phyloP scores from a whole-genome alignment of 176 grass and related monocot species.

The Carex littledalei region DNA sequence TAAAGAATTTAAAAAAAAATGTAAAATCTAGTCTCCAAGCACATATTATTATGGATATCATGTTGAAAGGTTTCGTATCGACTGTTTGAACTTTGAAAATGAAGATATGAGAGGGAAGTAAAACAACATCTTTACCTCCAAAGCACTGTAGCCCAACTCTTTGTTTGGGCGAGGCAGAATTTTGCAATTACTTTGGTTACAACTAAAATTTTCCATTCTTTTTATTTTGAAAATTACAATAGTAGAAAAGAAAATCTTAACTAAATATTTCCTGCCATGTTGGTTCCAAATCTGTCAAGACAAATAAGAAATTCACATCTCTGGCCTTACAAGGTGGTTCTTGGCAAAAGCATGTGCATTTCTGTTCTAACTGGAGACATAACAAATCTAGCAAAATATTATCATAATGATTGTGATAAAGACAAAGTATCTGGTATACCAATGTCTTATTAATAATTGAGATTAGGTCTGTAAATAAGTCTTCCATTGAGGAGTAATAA shows the following conservation, averaged over 20 bases:
- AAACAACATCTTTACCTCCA: too few relatives aligned
- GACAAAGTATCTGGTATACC: too few relatives aligned
- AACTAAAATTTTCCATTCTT: not conserved
- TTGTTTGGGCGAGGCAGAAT: too few relatives aligned
- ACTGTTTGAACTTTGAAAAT: too few relatives aligned
- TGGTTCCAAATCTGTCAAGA: not conserved
- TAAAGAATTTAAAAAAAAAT: too few relatives aligned
- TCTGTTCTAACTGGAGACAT: not conserved
- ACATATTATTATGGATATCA: too few relatives aligned
- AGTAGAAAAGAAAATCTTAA: not conserved
- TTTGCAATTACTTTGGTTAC: too few relatives aligned
- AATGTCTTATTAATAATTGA: not conserved
- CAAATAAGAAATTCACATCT: not conserved
- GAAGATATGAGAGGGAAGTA: too few relatives aligned
- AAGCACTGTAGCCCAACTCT: too few relatives aligned
- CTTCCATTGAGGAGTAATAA: not conserved
- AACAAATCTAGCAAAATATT: not conserved
- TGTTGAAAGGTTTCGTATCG: too few relatives aligned
- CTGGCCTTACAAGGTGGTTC: not conserved
- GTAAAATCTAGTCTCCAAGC: too few relatives aligned
- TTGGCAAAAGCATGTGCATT: not conserved
- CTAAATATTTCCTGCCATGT: not conserved
- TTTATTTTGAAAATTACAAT: not conserved
- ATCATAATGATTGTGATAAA: not conserved
- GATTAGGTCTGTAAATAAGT: not conserved